Percentiles rank a stretch among this genome's conserved stretches.
These are phyloP conservation scores for Barnettozyma californica DNA, from an alignment of 805 yeast genomes.

Conservation along the genomic window DNA sequence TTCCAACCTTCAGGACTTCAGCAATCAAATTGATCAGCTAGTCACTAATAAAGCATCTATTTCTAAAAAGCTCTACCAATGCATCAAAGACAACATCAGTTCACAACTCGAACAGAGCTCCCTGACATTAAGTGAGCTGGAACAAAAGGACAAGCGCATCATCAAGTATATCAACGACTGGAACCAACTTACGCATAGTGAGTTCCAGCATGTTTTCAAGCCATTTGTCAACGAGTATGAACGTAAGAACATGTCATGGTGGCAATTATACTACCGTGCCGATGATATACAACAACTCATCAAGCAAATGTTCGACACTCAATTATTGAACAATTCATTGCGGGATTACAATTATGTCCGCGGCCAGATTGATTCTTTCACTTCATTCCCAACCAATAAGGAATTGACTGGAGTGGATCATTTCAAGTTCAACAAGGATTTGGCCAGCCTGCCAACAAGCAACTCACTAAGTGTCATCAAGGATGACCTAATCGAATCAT, in stretches of 20 bases:
- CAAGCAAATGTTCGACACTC: slow-evolving; percentile 23
- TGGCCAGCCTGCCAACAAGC: slow-evolving; percentile 7
- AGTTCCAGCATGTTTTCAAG: slow-evolving; percentile 26
- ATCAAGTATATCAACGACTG: slow-evolving; percentile 23
- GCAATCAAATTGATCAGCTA: slow-evolving; percentile 8
- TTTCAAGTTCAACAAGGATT: slow-evolving; percentile 1
- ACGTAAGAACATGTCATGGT: slow-evolving; percentile 25
- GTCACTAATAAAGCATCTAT: slow-evolving; percentile 17
- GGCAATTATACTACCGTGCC: slow-evolving; percentile 28
- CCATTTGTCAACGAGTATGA: slow-evolving; percentile 25
- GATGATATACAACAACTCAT: slow-evolving; percentile 27
- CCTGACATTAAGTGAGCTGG: slow-evolving; percentile 17
- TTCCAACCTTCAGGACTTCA: slow-evolving; percentile 22
- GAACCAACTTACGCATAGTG: slow-evolving; percentile 27
- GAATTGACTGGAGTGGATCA: not conserved
- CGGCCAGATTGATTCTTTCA: slow-evolving; percentile 28
- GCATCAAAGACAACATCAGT: slow-evolving; percentile 14
- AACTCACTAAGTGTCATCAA: slow-evolving; percentile 18
- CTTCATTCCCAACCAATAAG: slow-evolving; percentile 13
- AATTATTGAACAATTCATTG: slow-evolving; percentile 23
- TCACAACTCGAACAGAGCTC: slow-evolving; percentile 19
- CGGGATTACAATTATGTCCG: slow-evolving; percentile 27
- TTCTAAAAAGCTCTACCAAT: slow-evolving; percentile 12
- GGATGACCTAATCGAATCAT: slow-evolving; percentile 17
- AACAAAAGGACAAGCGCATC: slow-evolving; percentile 13